Percentiles rank a stretch among this genome's conserved stretches.
Evolutionary conservation across 2,329 filamentous ascomycete genomes (phyloP).

Genomic region (Aspergillus sp.): DNA sequence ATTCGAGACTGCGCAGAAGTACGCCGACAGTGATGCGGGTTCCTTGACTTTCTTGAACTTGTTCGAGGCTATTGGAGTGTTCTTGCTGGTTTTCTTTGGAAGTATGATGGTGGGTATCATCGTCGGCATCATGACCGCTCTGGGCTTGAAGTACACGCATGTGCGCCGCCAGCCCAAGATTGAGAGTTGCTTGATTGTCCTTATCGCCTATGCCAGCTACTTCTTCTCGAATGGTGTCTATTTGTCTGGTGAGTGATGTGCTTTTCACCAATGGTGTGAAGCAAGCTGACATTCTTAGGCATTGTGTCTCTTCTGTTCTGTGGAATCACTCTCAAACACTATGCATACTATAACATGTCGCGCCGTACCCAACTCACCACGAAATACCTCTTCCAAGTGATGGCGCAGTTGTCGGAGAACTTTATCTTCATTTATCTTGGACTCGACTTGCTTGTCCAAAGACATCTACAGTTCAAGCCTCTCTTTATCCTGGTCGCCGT

Average conservation of each 20-base stretch:
- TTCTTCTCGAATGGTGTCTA: conserved; percentile 96
- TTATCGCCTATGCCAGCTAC: conserved; percentile 95
- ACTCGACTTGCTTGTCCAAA: conserved; percentile 89
- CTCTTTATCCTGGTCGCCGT: conserved; percentile 93
- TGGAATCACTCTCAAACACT: conserved; percentile 97
- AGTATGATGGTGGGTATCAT: conserved; percentile 85
- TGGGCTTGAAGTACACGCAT: conserved; percentile 92
- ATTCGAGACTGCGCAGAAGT: conserved; percentile 95
- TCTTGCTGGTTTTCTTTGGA: conserved; percentile 94
- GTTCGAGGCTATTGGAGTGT: conserved; percentile 89
- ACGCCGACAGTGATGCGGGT: conserved; percentile 70
- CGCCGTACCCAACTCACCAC: conserved; percentile 94
- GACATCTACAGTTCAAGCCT: conserved; percentile 84
- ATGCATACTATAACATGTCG: conserved; percentile 99
- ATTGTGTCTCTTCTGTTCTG: conserved; percentile 97
- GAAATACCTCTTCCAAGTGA: conserved; percentile 94
- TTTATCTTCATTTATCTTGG: conserved; percentile 99
- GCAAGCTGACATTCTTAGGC: conserved; percentile 56
- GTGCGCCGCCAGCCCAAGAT: conserved; percentile 92
- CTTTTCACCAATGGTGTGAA: conserved; percentile 1
- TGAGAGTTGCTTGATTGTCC: conserved; percentile 88
- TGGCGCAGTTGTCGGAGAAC: conserved; percentile 94
- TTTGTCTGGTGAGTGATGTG: conserved; percentile 75
- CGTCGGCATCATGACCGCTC: conserved; percentile 82
- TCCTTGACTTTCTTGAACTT: conserved; percentile 77